Conservation (phyloP, 768 basidiomycete genomes). For the Suillus lakei region DNA sequence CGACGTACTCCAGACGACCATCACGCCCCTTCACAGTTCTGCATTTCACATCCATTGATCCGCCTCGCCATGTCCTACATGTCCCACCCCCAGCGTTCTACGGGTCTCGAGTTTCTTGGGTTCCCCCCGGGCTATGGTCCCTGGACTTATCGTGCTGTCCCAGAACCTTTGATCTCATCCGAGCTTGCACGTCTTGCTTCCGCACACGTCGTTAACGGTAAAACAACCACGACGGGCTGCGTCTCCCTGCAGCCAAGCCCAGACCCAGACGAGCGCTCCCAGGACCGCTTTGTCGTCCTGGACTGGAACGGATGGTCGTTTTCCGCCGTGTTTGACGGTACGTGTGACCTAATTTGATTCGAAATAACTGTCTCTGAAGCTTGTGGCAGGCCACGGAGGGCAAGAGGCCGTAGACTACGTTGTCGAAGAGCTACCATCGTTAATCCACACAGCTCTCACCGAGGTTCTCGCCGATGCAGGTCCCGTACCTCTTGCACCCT, state of each 20-base stretch:
- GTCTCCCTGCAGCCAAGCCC: conserved; percentile 54
- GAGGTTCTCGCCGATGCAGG: conserved; percentile 15
- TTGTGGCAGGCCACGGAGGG: conserved; percentile 47
- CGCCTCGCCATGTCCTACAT: neutral
- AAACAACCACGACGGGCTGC: conserved; percentile 38
- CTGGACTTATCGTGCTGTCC: conserved; percentile 34
- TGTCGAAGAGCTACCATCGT: conserved; percentile 35
- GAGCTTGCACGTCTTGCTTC: conserved; percentile 46
- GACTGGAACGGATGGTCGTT: conserved; percentile 51
- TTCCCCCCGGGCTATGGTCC: conserved; percentile 19
- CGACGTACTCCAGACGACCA: neutral
- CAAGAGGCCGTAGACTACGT: conserved; percentile 51
- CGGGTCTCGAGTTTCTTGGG: neutral
- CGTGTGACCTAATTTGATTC: conserved; percentile 12
- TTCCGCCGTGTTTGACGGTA: conserved; percentile 54
- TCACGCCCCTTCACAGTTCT: neutral
- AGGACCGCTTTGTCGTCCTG: conserved; percentile 50
- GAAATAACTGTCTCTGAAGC: conserved; percentile 7
- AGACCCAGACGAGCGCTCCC: conserved; percentile 42
- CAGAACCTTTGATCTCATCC: conserved; percentile 45
- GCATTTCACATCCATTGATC: neutral
- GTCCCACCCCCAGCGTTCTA: conserved; percentile 4
- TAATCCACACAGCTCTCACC: conserved; percentile 35
- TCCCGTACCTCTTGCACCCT: conserved; percentile 7
- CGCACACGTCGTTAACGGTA: conserved; percentile 28